Base-by-base conservation (phyloP, 352 stramenopile genomes). In the Thraustotheca clavata region DNA sequence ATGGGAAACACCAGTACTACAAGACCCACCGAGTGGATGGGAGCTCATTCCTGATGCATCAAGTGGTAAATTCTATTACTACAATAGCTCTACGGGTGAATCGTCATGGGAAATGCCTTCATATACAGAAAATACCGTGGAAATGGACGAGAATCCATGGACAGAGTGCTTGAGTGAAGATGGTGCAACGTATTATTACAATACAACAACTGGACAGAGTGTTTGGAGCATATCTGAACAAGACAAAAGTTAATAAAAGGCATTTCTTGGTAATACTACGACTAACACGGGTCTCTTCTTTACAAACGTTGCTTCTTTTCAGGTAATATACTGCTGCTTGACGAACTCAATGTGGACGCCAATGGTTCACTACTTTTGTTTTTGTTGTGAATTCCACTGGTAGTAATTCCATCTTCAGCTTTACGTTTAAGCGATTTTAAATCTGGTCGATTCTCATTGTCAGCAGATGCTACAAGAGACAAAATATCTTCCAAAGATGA, bases 401-500 rank as follows among this genome's bases (percentile, higher is more conserved):
- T 2, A n/a, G n/a, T n/a, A 7, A 24, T 24, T 18, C 24, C 9
- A 9, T 52, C 43, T 24, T 3, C 43, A 2, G 43, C 43, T 31
- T 52, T 52, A 31, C 43, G 43, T 7, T 52, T 52, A 31, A 52
- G 43, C 2, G 3, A 18, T 24, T 31, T 24, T n/a, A n/a, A n/a
- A n/a, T n/a, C n/a, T 24, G 39, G 39, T n/a, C 27, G 22, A 7
- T 52, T 52, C n/a, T 52, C 43, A 11, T 14, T 14, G 43, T 54
- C 57, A 18, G 24, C 81, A 2, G 81, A 91, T 33, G 80, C 88
- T 40, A 93, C 82, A 1, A 93, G 73, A 57, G 84, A 93, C 48
- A 93, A 61, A 68, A 93, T 93, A 59, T 93, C 84, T 60, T 93
- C 84, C 40, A 93, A 90, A 14, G 84, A 93, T 22, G 84, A 93